Evolutionary conservation across 1,139 yeast species (phyloP), one percentile per base, ranked within the genome.

Genomic region (Blastobotrys capitulatus): DNA sequence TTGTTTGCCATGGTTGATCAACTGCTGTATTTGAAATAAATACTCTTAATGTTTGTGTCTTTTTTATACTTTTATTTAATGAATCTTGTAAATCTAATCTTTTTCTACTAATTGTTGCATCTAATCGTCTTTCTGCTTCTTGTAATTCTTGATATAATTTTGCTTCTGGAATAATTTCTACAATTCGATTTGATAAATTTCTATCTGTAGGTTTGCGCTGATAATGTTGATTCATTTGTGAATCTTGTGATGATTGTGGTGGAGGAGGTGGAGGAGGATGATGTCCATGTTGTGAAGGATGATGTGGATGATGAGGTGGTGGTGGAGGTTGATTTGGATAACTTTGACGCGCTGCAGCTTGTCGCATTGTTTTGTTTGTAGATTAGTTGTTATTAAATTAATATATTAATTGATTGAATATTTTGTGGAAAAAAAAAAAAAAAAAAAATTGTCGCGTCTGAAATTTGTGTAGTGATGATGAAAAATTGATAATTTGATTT

Each of bases 1-100:
- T 66, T 22, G 56, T 58, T 50, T 90, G 97, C 98, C 98, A 92
- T 42, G 94, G 88, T 69, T 92, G 97, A 65, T 87, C 86, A 54
- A 82, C 86, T 40, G 85, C 75, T 2, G 88, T 83, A 64, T 87
- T 89, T 60, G 92, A 88, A 31, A 94, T 73, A 63, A 84, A 92
- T 22, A 92, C 78, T 52, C 98, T 78, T 61, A 92, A 74, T 78
- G 54, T 79, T 72, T 63, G 77, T 73, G 60, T 75, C 70, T 57
- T 76, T 71, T 54, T 69, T 66, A 66, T 66, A 55, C 67, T 68
- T 52, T 65, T 69, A 47, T 69, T 64, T 60, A 76, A 49, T 46
- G 82, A 75, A 50, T 92, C 96, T 64, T 88, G 95, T 57, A 89
- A 75, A 60, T 92, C 97, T 50, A 87, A 76, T 52, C 88, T 79